Percentiles rank a stretch among this genome's conserved stretches.
These are phyloP conservation scores for Inga oerstediana DNA, from an alignment of 306 rosid genomes.

Conservation along the genomic window DNA sequence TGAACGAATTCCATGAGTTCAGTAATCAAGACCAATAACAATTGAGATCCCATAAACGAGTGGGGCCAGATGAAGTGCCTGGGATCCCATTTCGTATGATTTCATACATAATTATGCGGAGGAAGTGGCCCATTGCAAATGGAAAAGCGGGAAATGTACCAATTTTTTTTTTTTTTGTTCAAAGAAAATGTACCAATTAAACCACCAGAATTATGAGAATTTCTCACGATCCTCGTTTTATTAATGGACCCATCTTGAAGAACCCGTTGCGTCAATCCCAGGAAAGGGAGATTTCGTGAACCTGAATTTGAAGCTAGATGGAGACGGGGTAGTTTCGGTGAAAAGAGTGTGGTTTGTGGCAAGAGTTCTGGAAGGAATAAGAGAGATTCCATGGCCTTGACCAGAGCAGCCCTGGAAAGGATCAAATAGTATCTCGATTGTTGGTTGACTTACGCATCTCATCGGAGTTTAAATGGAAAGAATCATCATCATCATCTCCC, in stretches of 20 bases:
- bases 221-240: constrained; percentile 15
- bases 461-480: too few relatives aligned
- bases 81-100: neutral
- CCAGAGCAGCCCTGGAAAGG: neutral
- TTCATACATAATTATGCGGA: neutral
- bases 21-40: neutral
- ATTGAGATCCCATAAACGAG: neutral
- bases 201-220: constrained; percentile 36
- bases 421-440: neutral
- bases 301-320: neutral
- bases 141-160: constrained; percentile 36
- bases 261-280: constrained; percentile 7
- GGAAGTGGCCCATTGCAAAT: too few relatives aligned
- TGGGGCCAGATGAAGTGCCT: neutral
- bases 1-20: neutral
- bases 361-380: constrained; percentile 31
- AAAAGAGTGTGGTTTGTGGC: constrained; percentile 19
- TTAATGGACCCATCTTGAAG: constrained; percentile 25
- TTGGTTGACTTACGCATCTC: too few relatives aligned
- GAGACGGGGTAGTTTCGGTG: neutral
- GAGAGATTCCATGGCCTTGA: constrained; percentile 45
- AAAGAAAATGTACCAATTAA: constrained; percentile 47
- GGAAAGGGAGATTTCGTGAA: constrained; percentile 25
- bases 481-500: too few relatives aligned
- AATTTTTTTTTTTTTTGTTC: too few relatives aligned